Evolutionary conservation across 2,329 filamentous ascomycete species (phyloP).

Genomic region (Aureobasidium sp.): DNA sequence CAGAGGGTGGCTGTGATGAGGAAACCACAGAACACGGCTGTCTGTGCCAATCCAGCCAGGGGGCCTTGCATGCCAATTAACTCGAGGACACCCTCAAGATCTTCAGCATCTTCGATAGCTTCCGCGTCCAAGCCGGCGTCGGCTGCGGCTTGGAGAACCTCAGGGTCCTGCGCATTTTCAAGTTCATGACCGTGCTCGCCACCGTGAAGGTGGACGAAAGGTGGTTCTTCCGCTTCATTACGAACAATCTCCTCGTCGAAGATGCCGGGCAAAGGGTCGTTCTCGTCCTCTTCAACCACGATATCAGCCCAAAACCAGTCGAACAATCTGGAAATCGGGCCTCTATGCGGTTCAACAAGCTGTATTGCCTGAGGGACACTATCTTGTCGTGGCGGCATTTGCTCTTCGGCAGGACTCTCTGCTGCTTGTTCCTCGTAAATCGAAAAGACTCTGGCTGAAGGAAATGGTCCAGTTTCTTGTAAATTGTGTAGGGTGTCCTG

Average conservation of each 20-base stretch:
- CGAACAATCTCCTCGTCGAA: constrained; percentile 49
- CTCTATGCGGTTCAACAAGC: not conserved
- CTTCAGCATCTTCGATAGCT: constrained; percentile 74
- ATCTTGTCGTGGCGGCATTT: not conserved
- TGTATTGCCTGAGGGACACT: not conserved
- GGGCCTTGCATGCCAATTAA: constrained; percentile 94
- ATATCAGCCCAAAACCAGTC: constrained; percentile 44
- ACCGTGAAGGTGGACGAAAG: constrained; percentile 41
- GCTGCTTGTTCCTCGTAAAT: not conserved
- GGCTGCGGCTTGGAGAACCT: constrained; percentile 55
- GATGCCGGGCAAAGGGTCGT: constrained; percentile 24
- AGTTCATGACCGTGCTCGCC: constrained; percentile 12
- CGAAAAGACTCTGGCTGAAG: too few species aligned
- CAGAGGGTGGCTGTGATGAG: constrained; percentile 82
- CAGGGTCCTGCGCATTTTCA: constrained; percentile 46
- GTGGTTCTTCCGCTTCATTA: constrained; percentile 51
- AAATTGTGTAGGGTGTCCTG: not conserved
- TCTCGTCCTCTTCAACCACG: constrained; percentile 20
- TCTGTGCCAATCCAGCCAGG: constrained; percentile 80
- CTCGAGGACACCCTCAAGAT: constrained; percentile 92
- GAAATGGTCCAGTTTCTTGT: not conserved
- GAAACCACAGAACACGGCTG: constrained; percentile 87
- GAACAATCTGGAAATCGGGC: constrained; percentile 19
- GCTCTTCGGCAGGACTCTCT: not conserved
- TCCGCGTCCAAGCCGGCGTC: constrained; percentile 63